Base-by-base conservation (phyloP, 257 asterid genomes). In the Orobanche coerulescens region DNA sequence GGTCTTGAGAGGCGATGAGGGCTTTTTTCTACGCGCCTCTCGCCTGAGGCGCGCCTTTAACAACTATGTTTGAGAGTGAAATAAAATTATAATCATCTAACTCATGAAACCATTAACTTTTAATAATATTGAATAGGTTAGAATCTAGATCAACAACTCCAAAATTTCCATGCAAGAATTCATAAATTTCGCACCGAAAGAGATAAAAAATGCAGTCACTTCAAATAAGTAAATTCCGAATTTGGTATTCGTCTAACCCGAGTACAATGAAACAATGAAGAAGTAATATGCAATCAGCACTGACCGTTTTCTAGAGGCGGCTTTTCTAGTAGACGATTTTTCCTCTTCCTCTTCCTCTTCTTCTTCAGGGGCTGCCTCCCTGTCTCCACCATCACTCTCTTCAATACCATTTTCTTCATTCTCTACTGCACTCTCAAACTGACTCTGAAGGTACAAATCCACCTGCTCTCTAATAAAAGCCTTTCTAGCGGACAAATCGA, bases 361-460 rank as follows among this genome's bases (percentile, higher is more conserved):
- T 2, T 40, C 70, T 10, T 36, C 78, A 0, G 36, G 73, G 7
- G 39, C 80, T 14, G 12, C 69, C 74, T 11, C 6, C 69, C 7
- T 7, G 36, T 30, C 36, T 8, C 14, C 75, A 2, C 66, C 82
- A 5, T 22, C 69, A 1, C 13, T 56, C 49, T 47, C 79, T 31
- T 76, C 78, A 9, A 65, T 76, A 12, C 33, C 66, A 12, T 53
- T 70, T 0, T 64, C 81, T 30, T 65, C 85, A 51, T 79, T 70
- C 5, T 71, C 78, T 18, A 37, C 72, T 3, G 49, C 81, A 58
- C 73, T 58, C 25, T 73, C 73, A 43, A 64, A 54, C 51, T 74
- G 82, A 64, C 39, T 75, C 52, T 88, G 94, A 70, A 93, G 79
- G 74, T 75, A 86, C 5, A 43, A 36, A 77, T 89, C 94, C 51